Evolutionary conservation across 371 early-diverging fungal species (phyloP), one percentile per base, ranked within the genome.

Genomic region (Basidiobolus meristosporus): DNA sequence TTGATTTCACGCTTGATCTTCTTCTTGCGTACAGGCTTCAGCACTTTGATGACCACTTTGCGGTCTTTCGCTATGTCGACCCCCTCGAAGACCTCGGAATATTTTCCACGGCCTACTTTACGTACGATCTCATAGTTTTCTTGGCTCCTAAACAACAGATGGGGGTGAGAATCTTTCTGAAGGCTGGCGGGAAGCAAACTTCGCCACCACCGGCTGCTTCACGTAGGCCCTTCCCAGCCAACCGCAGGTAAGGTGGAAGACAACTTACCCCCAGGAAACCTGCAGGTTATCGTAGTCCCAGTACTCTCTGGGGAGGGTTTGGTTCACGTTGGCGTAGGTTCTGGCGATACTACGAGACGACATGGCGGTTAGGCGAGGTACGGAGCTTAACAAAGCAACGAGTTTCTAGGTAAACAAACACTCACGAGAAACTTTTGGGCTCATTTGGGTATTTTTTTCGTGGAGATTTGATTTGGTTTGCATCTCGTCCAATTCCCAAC

Each of bases 21-120:
- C 77, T 90, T 91, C 77, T 90, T 89, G 69, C 90, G 89, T 44
- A 98, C 90, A 2, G 99, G 99, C 63, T 99, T 98, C 46, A 99
- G 69, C 9, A 96, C 97, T 66, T 99, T 99, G 70, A 99, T 98
- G 48, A 98, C 85, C 57, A 90, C 87, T 53, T 82, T 77, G 44
- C 76, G 63, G 46, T 65, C 54, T 54, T 65, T 72, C 40, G 59
- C 64, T 31, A 86, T 63, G 58, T 87, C 83, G 56, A 86, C 65
- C 12, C 99, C 99, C 63, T 93, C 90, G 66, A 98, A 99, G 11
- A 98, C 99, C 58, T 98, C 98, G 2, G 96, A 96, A 72, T 99
- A 99, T 66, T 98, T 98, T 43, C 99, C 99, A 39, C 96, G 82
- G 28, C 99, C 99, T 31, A 99, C 73, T 63, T 91, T 92, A 41